Base-by-base conservation (phyloP, 2,329 filamentous ascomycete genomes). In the Cytospora paraplurivora region DNA sequence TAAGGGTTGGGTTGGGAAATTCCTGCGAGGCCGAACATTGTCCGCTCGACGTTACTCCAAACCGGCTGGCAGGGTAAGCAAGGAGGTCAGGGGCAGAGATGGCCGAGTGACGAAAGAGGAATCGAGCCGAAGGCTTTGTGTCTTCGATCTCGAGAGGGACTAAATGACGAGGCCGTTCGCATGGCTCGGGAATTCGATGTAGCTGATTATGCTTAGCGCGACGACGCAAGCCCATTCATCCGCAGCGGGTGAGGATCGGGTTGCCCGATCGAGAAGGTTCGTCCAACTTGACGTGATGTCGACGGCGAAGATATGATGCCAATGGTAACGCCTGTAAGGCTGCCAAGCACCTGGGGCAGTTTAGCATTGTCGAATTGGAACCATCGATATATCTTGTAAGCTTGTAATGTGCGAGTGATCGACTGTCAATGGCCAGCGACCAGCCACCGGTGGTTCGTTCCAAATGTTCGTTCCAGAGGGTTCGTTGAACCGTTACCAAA, bases 31-130 rank as follows among this genome's bases (percentile, higher is more conserved):
- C 64, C 61, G 64, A 61, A 47, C 38, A 51, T 63, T 51, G 47
- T 58, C 64, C 64, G 64, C 47, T 44, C 56, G 61, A 60, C 53
- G 63, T 66, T 47, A 61, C 15, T 44, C 50, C 49, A 56, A 8
- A 41, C 38, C n/a, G 41, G 17, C 17, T 17, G 17, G 19, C 41
- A 44, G 13, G 15, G 38, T 27, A 27, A 27, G 27, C 27, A 27
- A 27, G 17, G 17, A 44, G 27, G 15, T 53, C 64, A 63, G 64
- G 64, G 61, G 56, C 56, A 56, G 21, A 54, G 32, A 44, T n/a
- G 57, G 44, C 56, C 51, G 49, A 13, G 60, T 63, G 62, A 63
- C 51, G 62, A 59, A 53, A 52, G 10, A 58, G 50, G 8, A 19
- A 34, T 27, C 61, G 47, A 62, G 61, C 27, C 27, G 27, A 27